phyloP scores from a whole-genome alignment of 2,329 filamentous ascomycete genomes.

The Acephala macrosclerotiorum region DNA sequence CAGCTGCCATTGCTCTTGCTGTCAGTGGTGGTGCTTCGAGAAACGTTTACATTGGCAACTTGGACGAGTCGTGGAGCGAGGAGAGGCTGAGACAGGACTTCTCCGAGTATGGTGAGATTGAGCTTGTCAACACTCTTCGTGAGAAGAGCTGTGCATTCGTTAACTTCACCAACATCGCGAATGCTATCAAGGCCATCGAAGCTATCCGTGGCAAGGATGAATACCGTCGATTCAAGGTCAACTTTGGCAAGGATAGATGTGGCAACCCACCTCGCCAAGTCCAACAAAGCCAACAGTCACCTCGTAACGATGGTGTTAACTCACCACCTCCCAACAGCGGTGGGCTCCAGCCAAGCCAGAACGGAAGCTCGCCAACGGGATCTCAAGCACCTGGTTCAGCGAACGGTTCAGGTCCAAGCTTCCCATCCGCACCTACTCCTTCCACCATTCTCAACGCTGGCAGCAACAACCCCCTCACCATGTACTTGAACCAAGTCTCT shows the following conservation, averaged over 20 bases:
- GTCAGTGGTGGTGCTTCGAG: conserved; percentile 97
- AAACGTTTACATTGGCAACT: conserved; percentile 97
- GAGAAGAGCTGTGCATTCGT: conserved; percentile 99
- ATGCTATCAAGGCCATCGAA: conserved; percentile 99
- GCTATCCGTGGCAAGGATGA: conserved; percentile 93
- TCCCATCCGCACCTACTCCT: conserved; percentile 66
- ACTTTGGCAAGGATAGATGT: conserved; percentile 98
- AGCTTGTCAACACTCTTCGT: conserved; percentile 92
- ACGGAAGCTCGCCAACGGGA: conserved; percentile 43
- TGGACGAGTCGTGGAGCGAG: conserved; percentile 97
- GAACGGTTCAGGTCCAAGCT: conserved; percentile 53
- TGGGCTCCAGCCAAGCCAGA: conserved; percentile 43
- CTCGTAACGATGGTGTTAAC: conserved; percentile 66
- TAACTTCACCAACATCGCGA: conserved; percentile 99
- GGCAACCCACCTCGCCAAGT: conserved; percentile 94
- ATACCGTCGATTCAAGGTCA: conserved; percentile 99
- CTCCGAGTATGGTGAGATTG: conserved; percentile 96
- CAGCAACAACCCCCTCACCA: conserved; percentile 85
- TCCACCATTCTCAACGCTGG: conserved; percentile 81
- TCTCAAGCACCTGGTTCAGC: conserved; percentile 58
- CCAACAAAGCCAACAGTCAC: conserved; percentile 67
- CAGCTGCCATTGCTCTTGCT: conserved; percentile 92
- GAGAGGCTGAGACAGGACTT: conserved; percentile 96
- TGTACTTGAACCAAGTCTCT: conserved; percentile 88
- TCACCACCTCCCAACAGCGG: conserved; percentile 57